A percentile compares a stretch with the other conserved stretches of the same genome.
These are phyloP conservation scores for Tritrichomonas musculus DNA, from an alignment of 208 protist species.

Conservation along the genomic window DNA sequence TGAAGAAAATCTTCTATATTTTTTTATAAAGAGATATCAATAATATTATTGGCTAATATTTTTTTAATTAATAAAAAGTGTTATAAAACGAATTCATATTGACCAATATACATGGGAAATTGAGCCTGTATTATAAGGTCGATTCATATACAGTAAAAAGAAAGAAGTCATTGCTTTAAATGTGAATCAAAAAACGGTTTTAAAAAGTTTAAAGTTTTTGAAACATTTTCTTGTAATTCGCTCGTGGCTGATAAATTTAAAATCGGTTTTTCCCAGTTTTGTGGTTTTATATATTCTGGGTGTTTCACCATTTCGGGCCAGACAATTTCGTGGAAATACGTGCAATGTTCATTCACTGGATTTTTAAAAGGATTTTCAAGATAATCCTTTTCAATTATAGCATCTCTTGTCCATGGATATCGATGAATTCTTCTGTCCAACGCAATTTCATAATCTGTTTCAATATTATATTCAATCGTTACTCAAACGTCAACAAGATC, in stretches of 20 bases:
- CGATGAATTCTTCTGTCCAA: background rate
- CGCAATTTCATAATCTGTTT: background rate
- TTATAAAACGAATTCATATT: no score
- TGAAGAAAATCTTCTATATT: no score
- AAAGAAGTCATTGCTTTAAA: no score
- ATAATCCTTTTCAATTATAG: background rate
- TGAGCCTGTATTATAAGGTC: no score
- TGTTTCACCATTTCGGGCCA: background rate
- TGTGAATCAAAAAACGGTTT: no score
- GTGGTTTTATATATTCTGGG: background rate
- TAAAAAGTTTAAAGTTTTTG: background rate
- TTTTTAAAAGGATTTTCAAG: background rate
- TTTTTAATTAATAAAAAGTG: no score
- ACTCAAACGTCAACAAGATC: background rate
- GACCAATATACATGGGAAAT: no score
- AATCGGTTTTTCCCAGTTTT: background rate
- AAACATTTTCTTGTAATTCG: background rate
- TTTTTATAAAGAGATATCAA: no score
- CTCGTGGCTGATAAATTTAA: background rate
- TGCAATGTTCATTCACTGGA: background rate
- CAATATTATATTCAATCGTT: background rate
- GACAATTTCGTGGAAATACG: background rate
- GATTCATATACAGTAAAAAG: no score
- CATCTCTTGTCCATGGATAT: background rate
- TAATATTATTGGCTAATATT: no score